Base-by-base conservation (phyloP, 2,329 filamentous ascomycete species). In the Exserohilum rostratum region DNA sequence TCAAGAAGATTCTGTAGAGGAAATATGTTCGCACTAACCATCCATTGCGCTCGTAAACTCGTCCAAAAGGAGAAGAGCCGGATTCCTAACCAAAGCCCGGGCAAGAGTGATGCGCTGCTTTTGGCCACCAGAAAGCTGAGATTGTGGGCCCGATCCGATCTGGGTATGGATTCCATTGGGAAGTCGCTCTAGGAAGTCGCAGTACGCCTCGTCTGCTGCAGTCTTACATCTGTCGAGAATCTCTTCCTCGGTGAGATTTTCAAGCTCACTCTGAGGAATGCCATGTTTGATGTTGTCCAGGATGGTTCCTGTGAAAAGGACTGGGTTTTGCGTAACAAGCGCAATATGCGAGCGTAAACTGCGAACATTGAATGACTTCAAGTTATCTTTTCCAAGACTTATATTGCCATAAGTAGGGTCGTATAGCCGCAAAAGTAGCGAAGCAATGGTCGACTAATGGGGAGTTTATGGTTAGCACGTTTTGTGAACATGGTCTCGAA, bases 121-220 rank as follows among this genome's bases (percentile, higher is more conserved):
- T 45, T 76, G 73, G 12, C 73, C 73, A 18, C 73, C 73, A 18
- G 73, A 76, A 3, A 75, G 65, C 52, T 70, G 69, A 5, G 69
- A 68, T 18, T 69, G 68, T 31, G 69, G 65, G 3, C 68, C 69
- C 11, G 70, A 62, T n/a, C 72, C 68, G 42, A 75, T 66, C 10
- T 55, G 58, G 13, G 72, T 75, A 22, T 73, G 48, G 6, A 74
- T 64, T 6, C 73, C 73, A 38, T 76, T 60, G 3, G 74, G 72
- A 6, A 76, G 65, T 17, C 65, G 60, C 18, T 68, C 65, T 12
- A 76, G 55, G 50, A 76, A 76, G 31, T 76, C 73, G 38, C 69
- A 73, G 68, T 88, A 84, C 2, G 87, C 86, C 31, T 87, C 77
- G 7, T 70, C 73, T 2, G 84, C 81, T 9, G 86, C 83, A 30